phyloP scores from a whole-genome alignment of 352 stramenopile genomes.

The Globisporangium nagaii region DNA sequence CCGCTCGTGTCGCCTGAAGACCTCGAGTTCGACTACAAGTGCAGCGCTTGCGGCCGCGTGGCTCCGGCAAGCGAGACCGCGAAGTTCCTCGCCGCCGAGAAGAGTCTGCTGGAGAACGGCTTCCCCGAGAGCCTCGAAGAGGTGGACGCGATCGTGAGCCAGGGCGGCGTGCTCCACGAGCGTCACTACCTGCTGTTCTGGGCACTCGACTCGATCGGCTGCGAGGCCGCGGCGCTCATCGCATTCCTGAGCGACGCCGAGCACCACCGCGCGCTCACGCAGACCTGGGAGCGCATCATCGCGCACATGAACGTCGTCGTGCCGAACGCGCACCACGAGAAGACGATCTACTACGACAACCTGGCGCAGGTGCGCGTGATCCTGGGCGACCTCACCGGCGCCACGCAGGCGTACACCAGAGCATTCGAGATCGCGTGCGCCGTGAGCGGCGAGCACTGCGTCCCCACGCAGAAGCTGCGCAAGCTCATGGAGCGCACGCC shows the following conservation, averaged over 20 bases:
- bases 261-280: conserved; percentile 29
- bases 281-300: conserved; percentile 68
- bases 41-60: conserved; percentile 31
- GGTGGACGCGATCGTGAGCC: conserved; percentile 39
- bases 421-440: conserved; percentile 57
- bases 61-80: conserved; percentile 25
- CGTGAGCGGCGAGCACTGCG: conserved; percentile 53
- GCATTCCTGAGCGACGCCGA: conserved; percentile 28
- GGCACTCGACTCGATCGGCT: conserved; percentile 65
- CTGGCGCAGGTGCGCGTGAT: conserved; percentile 68
- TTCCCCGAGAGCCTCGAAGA: conserved; percentile 60
- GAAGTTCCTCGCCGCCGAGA: conserved; percentile 38
- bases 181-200: conserved; percentile 77
- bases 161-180: conserved; percentile 49
- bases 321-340: conserved; percentile 64
- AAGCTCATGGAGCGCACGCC: conserved; percentile 61
- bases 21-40: conserved; percentile 54
- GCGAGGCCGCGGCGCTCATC: conserved; percentile 35
- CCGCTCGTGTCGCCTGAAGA: conserved; percentile 25
- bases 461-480: conserved; percentile 56
- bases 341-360: conserved; percentile 85
- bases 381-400: conserved; percentile 42
- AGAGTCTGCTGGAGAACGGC: conserved; percentile 46
- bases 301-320: conserved; percentile 65
- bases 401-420: conserved; percentile 42